Conservation (phyloP, 2,329 filamentous ascomycete species). For the Aspergillus amoenus region DNA sequence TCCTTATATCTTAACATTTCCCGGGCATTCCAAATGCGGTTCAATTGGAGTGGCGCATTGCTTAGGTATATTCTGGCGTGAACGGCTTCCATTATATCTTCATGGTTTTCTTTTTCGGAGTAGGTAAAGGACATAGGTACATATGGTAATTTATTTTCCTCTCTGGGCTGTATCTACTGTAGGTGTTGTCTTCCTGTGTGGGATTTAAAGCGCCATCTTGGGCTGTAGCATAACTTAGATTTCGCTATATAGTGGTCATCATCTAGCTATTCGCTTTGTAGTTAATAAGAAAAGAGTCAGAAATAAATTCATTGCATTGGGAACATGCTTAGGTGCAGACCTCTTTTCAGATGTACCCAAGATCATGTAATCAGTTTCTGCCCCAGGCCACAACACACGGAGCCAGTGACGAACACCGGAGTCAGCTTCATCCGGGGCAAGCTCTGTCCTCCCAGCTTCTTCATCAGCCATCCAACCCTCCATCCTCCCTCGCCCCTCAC, state of each 20-base stretch:
- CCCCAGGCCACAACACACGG: conserved; percentile 26
- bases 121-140: neutral
- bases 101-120: neutral
- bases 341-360: neutral
- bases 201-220: neutral
- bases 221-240: too few species aligned
- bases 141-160: neutral
- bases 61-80: neutral
- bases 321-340: too few species aligned
- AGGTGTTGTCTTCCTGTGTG: too few species aligned
- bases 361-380: conserved; percentile 10
- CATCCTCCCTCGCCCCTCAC: neutral
- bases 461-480: neutral
- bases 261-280: too few species aligned
- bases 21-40: neutral
- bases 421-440: conserved; percentile 15
- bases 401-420: conserved; percentile 3
- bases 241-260: neutral
- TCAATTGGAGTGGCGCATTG: neutral
- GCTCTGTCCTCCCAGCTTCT: conserved; percentile 10
- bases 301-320: too few species aligned
- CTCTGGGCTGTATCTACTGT: neutral
- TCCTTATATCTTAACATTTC: neutral
- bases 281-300: too few species aligned
- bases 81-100: neutral